phyloP scores from a whole-genome alignment of 2,329 filamentous ascomycete genomes.

The Anthostomella pinea region DNA sequence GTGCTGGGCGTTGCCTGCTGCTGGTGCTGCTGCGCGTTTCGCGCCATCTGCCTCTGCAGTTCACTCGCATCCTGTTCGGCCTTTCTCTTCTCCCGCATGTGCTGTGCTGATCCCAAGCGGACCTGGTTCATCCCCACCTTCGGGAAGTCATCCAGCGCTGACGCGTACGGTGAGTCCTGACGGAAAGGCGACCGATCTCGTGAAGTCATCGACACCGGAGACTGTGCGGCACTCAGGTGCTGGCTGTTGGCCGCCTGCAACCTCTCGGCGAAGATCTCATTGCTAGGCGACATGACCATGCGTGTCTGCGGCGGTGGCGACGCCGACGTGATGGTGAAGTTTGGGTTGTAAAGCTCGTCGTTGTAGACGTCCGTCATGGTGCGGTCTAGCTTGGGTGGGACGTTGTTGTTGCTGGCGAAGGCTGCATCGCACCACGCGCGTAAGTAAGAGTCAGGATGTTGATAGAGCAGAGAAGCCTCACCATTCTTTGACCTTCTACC shows the following conservation, averaged over 20 bases:
- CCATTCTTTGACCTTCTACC: constrained; percentile 51
- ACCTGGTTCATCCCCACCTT: constrained; percentile 30
- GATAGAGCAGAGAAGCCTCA: constrained; percentile 39
- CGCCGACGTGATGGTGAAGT: constrained; percentile 57
- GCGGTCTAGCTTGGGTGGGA: constrained; percentile 69
- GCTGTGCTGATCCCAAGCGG: constrained; percentile 53
- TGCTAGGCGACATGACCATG: constrained; percentile 48
- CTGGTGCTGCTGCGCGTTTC: constrained; percentile 37
- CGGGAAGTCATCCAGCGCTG: constrained; percentile 44
- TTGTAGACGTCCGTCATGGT: constrained; percentile 83
- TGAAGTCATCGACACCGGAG: constrained; percentile 44
- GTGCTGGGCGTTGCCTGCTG: constrained; percentile 65
- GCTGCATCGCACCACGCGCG: constrained; percentile 56
- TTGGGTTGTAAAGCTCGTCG: constrained; percentile 80
- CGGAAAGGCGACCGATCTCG: constrained; percentile 81
- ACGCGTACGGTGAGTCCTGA: constrained; percentile 62
- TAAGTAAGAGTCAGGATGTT: constrained; percentile 64
- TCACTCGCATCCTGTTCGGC: constrained; percentile 55
- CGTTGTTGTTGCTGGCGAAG: constrained; percentile 36
- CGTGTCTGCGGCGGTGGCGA: constrained; percentile 46
- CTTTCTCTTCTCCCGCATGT: constrained; percentile 59
- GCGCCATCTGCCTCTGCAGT: constrained; percentile 40
- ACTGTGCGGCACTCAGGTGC: constrained; percentile 59
- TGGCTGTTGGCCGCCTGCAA: constrained; percentile 77
- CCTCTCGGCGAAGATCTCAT: constrained; percentile 69